A percentile compares a stretch with the other conserved stretches of the same genome.
phyloP scores from a whole-genome alignment of 495 filamentous ascomycete species.

The Penicillium egyptiacum region DNA sequence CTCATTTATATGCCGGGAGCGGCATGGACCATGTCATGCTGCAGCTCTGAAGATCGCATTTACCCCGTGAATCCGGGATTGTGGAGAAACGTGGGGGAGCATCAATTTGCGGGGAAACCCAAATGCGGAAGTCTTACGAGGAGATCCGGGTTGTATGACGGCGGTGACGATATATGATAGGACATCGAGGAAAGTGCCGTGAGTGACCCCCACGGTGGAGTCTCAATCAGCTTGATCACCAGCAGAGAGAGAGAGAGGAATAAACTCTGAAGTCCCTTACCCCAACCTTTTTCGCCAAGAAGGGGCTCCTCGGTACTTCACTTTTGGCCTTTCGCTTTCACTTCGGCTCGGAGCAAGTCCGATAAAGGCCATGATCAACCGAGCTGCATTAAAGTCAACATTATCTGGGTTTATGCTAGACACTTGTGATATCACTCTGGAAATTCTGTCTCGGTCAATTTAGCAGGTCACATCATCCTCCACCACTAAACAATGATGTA shows the following conservation, averaged over 20 bases:
- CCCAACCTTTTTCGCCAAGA: not conserved
- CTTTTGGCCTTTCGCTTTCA: not conserved
- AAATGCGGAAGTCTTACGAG: not conserved
- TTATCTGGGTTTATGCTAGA: too few species aligned
- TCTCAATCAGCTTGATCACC: not conserved
- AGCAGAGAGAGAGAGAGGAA: not conserved
- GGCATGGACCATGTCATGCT: conserved; percentile 2
- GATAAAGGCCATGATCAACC: not conserved
- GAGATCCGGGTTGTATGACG: not conserved
- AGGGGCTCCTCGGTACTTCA: not conserved
- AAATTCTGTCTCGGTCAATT: too few species aligned
- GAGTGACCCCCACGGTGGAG: conserved; percentile 7
- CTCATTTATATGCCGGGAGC: conserved; percentile 9
- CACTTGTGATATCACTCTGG: too few species aligned
- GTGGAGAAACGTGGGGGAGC: conserved; percentile 14
- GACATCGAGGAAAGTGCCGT: not conserved
- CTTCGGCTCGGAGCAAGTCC: conserved; percentile 4
- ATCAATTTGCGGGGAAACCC: conserved; percentile 11
- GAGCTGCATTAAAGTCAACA: not conserved
- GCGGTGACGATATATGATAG: not conserved
- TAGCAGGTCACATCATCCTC: too few species aligned
- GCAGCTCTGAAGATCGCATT: not conserved
- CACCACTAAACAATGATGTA: too few species aligned
- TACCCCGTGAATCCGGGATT: conserved; percentile 4
- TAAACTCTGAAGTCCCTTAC: not conserved